Conservation (phyloP, 169 alveolate genomes). For the Neospora caninum region DNA sequence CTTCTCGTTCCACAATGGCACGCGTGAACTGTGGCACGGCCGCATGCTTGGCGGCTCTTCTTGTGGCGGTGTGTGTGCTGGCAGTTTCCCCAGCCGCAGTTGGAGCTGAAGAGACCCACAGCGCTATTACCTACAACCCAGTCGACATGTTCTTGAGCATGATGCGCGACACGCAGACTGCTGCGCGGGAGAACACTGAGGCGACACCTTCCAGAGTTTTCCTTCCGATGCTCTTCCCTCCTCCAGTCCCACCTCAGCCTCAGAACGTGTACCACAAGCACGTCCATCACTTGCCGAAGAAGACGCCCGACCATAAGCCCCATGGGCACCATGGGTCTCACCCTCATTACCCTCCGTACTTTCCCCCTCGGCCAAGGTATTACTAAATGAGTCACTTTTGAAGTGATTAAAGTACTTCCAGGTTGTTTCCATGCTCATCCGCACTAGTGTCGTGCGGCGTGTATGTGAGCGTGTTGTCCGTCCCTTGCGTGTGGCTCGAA, state of each 20-base stretch:
- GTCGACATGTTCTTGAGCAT: constrained; percentile 5
- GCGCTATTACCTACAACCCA: neutral
- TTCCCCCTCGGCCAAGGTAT: constrained; percentile 20
- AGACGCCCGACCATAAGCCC: neutral
- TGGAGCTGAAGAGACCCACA: neutral
- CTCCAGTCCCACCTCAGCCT: constrained; percentile 10
- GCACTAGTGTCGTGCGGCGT: neutral
- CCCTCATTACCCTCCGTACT: neutral
- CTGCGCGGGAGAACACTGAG: neutral
- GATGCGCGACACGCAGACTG: neutral
- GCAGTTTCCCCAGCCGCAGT: neutral
- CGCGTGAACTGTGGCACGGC: neutral
- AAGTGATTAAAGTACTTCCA: neutral
- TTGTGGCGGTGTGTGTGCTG: neutral
- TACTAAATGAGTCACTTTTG: neutral
- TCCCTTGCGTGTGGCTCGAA: neutral
- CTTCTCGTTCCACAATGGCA: neutral
- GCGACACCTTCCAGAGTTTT: neutral
- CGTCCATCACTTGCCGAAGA: constrained; percentile 31
- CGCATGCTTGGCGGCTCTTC: neutral
- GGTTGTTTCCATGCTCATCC: neutral
- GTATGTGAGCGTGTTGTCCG: neutral
- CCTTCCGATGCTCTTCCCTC: constrained; percentile 10
- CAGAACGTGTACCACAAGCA: constrained; percentile 40
- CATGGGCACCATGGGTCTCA: neutral